Conservation (phyloP, 768 basidiomycete genomes). For the Amanita jacksonii region DNA sequence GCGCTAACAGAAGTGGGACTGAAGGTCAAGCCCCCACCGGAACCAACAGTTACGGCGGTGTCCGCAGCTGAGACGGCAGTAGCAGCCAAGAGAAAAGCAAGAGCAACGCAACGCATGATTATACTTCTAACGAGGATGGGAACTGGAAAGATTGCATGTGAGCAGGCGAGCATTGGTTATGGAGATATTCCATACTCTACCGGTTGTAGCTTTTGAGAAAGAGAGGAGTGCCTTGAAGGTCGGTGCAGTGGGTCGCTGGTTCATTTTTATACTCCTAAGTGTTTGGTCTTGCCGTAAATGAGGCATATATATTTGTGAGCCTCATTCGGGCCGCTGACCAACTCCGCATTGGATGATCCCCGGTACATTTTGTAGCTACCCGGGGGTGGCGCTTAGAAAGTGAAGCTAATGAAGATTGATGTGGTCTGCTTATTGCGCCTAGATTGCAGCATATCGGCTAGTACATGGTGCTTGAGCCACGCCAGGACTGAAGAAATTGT, state of each 20-base stretch:
- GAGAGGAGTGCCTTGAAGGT: background rate
- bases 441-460: too few relatives aligned
- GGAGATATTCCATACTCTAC: conserved; percentile 7
- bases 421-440: too few relatives aligned
- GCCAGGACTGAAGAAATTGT: too few relatives aligned
- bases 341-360: too few relatives aligned
- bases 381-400: too few relatives aligned
- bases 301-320: too few relatives aligned
- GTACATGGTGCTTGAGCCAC: too few relatives aligned
- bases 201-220: background rate
- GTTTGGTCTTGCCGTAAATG: too few relatives aligned
- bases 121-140: conserved; percentile 11
- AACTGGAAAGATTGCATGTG: conserved; percentile 5
- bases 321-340: too few relatives aligned
- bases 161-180: conserved; percentile 12
- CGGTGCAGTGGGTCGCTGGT: background rate
- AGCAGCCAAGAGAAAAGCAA: conserved; percentile 29
- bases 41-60: conserved; percentile 32
- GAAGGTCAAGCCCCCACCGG: conserved; percentile 29
- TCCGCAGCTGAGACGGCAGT: conserved; percentile 28
- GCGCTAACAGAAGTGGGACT: conserved; percentile 31
- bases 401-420: too few relatives aligned
- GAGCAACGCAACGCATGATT: conserved; percentile 43
- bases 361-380: too few relatives aligned
- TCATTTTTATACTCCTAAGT: too few relatives aligned